phyloP scores from a whole-genome alignment of 495 filamentous ascomycete species.

The Penicillium roqueforti region DNA sequence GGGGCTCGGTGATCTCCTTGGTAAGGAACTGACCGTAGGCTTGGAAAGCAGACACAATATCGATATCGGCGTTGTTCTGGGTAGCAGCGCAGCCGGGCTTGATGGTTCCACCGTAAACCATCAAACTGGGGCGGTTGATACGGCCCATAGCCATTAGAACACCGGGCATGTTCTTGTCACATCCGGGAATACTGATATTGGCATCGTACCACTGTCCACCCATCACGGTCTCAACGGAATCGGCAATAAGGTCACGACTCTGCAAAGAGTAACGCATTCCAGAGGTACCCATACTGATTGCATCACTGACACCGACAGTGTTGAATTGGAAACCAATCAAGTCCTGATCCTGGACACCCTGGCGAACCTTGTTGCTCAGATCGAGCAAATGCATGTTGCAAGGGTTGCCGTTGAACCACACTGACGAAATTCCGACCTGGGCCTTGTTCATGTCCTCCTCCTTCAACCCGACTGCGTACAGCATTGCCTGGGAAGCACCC shows the following conservation, averaged over 20 bases:
- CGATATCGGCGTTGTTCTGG: conserved; percentile 71
- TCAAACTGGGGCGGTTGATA: conserved; percentile 86
- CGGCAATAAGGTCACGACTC: conserved; percentile 92
- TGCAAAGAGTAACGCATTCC: conserved; percentile 94
- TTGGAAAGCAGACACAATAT: conserved; percentile 97
- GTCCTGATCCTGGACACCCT: conserved; percentile 77
- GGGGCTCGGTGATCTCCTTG: conserved; percentile 85
- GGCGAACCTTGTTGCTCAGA: conserved; percentile 74
- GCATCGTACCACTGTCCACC: conserved; percentile 98
- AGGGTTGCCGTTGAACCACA: conserved; percentile 86
- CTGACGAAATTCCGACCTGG: conserved; percentile 93
- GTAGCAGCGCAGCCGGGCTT: conserved; percentile 78
- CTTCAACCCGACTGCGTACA: conserved; percentile 86
- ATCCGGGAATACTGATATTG: conserved; percentile 96
- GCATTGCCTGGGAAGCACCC: conserved; percentile 97
- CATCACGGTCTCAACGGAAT: conserved; percentile 99
- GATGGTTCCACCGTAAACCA: conserved; percentile 97
- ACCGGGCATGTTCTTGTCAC: conserved; percentile 99
- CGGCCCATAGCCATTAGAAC: conserved; percentile 97
- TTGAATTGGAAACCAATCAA: conserved; percentile 92
- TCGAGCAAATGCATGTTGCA: conserved; percentile 99
- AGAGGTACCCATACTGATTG: conserved; percentile 54
- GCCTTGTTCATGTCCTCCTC: conserved; percentile 87
- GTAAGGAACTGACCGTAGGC: conserved; percentile 93
- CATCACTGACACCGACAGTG: conserved; percentile 85